These are phyloP conservation scores for Dendrobium officinale DNA, from an alignment of 106 monocot genomes.

Conservation along the genomic window DNA sequence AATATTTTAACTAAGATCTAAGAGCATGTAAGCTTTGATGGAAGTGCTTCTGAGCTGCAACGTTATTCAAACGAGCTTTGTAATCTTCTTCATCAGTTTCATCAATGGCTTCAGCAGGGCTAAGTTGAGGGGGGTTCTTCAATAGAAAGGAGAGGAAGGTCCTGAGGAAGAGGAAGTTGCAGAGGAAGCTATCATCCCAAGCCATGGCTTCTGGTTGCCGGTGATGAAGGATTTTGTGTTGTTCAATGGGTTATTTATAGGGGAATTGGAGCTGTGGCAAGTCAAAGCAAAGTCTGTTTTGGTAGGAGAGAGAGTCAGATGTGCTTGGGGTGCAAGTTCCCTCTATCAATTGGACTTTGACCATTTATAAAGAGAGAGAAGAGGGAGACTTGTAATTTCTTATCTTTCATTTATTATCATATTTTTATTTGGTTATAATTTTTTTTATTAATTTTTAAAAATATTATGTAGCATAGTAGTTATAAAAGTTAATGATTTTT, in stretches of 20 bases:
- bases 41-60: background rate
- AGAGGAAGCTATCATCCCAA: too few relatives aligned
- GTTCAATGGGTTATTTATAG: background rate
- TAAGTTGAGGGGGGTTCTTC: too few relatives aligned
- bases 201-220: too few relatives aligned
- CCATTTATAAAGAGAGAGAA: too few relatives aligned
- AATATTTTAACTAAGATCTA: background rate
- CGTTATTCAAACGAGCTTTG: background rate
- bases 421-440: too few relatives aligned
- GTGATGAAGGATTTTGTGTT: too few relatives aligned
- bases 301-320: too few relatives aligned
- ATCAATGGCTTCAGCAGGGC: background rate
- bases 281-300: background rate
- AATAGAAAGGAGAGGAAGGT: background rate
- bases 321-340: background rate
- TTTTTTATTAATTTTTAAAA: too few relatives aligned
- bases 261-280: background rate
- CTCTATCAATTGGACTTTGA: background rate
- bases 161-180: background rate
- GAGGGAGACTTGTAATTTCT: too few relatives aligned
- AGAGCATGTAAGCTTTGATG: background rate
- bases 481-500: too few relatives aligned
- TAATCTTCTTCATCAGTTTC: background rate
- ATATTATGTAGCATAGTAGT: too few relatives aligned
- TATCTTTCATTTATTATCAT: too few relatives aligned